phyloP scores from a whole-genome alignment of 2,329 filamentous ascomycete species.

The Ophiostoma pallidulum region DNA sequence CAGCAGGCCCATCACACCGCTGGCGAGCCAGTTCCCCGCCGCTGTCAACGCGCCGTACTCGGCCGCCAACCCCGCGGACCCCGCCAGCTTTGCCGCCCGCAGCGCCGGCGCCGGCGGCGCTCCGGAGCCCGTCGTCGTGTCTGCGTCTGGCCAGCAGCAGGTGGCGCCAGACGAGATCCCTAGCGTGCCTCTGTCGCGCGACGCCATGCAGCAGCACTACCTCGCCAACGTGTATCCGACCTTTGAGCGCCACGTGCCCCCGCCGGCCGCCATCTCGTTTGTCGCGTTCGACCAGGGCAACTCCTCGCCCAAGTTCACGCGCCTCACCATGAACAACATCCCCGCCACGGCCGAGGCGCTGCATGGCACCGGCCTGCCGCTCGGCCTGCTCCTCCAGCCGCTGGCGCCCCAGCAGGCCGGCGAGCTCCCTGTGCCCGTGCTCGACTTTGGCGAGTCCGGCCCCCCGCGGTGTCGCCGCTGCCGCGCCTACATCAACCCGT shows the following conservation, averaged over 20 bases:
- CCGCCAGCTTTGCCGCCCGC: constrained; percentile 38
- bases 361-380: constrained; percentile 67
- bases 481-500: constrained; percentile 95
- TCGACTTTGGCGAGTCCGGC: constrained; percentile 88
- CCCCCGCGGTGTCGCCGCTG: constrained; percentile 89
- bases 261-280: constrained; percentile 79
- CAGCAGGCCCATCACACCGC: constrained; percentile 30
- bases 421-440: constrained; percentile 77
- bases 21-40: constrained; percentile 52
- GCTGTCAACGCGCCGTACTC: constrained; percentile 44
- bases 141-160: constrained; percentile 58
- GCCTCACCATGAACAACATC: constrained; percentile 88
- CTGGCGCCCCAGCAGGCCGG: constrained; percentile 74
- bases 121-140: constrained; percentile 36
- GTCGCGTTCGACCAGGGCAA: constrained; percentile 96
- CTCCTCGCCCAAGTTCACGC: constrained; percentile 85
- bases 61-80: constrained; percentile 31
- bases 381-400: constrained; percentile 83
- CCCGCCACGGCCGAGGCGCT: constrained; percentile 74
- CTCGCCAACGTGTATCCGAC: constrained; percentile 85
- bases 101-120: constrained; percentile 16
- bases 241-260: constrained; percentile 87
- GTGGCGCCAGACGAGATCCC: constrained; percentile 90
- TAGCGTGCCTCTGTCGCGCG: constrained; percentile 77
- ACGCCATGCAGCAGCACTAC: constrained; percentile 74